phyloP scores from a whole-genome alignment of 495 filamentous ascomycete species.

The Talaromyces wortmannii region DNA sequence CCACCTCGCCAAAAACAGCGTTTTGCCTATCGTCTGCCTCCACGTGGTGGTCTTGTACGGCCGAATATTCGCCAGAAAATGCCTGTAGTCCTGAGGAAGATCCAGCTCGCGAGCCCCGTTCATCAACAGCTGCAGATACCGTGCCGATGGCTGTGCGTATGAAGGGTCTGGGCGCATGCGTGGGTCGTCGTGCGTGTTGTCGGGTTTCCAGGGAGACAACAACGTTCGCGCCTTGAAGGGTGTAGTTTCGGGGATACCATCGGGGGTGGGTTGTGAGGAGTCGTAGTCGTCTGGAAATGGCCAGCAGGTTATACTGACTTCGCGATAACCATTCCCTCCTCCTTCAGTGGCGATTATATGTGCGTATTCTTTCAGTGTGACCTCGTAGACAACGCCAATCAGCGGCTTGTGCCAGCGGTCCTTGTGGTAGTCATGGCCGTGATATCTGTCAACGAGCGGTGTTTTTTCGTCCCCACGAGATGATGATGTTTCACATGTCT shows the following conservation, averaged over 20 bases:
- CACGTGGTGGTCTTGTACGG: constrained; percentile 62
- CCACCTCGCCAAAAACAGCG: constrained; percentile 54
- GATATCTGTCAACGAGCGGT: constrained; percentile 15
- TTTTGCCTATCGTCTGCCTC: constrained; percentile 58
- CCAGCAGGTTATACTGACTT: constrained; percentile 72
- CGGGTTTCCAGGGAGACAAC: constrained; percentile 33
- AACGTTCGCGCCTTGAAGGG: constrained; percentile 55
- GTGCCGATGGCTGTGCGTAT: constrained; percentile 74
- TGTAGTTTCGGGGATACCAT: constrained; percentile 19
- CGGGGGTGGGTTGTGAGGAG: constrained; percentile 29
- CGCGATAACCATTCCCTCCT: constrained; percentile 72
- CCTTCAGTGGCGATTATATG: constrained; percentile 88
- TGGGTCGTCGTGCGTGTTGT: neutral
- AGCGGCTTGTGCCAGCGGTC: constrained; percentile 68
- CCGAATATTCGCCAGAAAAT: constrained; percentile 57
- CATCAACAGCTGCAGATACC: constrained; percentile 73
- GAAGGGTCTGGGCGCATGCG: constrained; percentile 49
- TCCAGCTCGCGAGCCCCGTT: constrained; percentile 71
- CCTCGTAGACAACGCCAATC: constrained; percentile 91
- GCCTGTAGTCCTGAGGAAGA: constrained; percentile 66
- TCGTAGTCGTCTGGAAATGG: constrained; percentile 46
- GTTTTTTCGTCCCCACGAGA: constrained; percentile 18
- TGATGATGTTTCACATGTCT: constrained; percentile 6
- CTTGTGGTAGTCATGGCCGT: constrained; percentile 29
- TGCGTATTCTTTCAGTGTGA: constrained; percentile 72